Base-by-base conservation (phyloP, 768 basidiomycete genomes). In the Tulasnella sp. region DNA sequence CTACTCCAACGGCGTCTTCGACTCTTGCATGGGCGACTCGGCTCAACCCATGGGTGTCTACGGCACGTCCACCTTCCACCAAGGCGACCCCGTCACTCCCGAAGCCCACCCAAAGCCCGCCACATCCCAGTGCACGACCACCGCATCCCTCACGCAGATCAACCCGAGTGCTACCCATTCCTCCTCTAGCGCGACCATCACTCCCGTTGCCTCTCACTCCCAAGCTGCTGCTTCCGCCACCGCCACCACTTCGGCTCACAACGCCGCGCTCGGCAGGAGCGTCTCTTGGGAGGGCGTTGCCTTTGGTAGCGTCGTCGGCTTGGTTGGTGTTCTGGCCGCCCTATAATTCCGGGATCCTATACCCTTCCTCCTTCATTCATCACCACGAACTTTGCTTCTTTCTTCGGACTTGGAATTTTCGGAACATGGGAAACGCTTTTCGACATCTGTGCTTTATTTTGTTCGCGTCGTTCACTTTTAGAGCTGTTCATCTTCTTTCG, bases 41-140 rank as follows among this genome's bases (percentile, higher is more conserved):
- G 83, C 83, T 76, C 70, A 82, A 79, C 83, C 84, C 34, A 84
- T 84, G 49, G 84, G 84, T 36, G 82, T 86, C 64, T 86, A 86
- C 79, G 79, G 79, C 72, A 81, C 82, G 1, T 81, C 81, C 12
- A 85, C 83, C 12, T 86, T 84, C 80, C 81, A 82, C 71, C 85
- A 85, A 79, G 79, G 78, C 6, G 77, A 81, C 25, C 74, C 78
- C 3, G 73, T 81, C 38, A 86, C 86, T 8, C 86, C 86, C 0
- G 79, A 81, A 1, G 79, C 85, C 4, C 85, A 86, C 79, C 83
- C 85, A 4, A 81, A 84, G 22, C 90, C 89, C 0, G 79, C 88
- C 5, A 89, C 90, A 2, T 91, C 89, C 22, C 82, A 85, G 29
- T 96, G 94, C 84, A 84, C 84, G 19, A 78, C 86, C 2, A 77